Percentiles rank a stretch among this genome's conserved stretches.
Conservation (phyloP, 148 eudicot species). For the Cornus controversa region DNA sequence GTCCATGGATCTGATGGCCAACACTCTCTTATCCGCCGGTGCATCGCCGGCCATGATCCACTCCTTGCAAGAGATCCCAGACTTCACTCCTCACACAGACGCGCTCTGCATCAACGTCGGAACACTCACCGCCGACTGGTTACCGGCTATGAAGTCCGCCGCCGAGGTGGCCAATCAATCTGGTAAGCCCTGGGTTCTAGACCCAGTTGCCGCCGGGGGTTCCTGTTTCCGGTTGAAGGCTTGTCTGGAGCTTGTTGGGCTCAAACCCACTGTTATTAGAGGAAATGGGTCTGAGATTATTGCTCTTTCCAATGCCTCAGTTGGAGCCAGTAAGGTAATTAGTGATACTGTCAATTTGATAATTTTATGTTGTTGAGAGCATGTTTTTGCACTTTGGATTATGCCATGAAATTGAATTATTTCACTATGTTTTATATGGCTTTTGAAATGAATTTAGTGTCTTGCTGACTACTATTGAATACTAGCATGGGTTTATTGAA, state of each 20-base stretch:
- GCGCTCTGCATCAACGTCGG: slow-evolving; percentile 72
- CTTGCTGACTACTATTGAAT: neutral
- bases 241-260: slow-evolving; percentile 62
- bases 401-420: neutral
- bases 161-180: slow-evolving; percentile 37
- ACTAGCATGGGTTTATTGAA: too few species aligned
- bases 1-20: slow-evolving; percentile 74
- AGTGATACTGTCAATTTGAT: neutral
- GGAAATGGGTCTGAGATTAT: slow-evolving; percentile 92
- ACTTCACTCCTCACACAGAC: slow-evolving; percentile 62
- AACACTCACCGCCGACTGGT: slow-evolving; percentile 56
- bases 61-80: slow-evolving; percentile 47
- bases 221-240: slow-evolving; percentile 68
- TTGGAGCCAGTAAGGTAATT: slow-evolving; percentile 53
- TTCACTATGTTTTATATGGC: neutral
- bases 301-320: slow-evolving; percentile 58
- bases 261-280: slow-evolving; percentile 72
- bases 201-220: slow-evolving; percentile 86
- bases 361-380: too few species aligned
- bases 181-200: slow-evolving; percentile 81
- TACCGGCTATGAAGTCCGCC: slow-evolving; percentile 77
- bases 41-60: slow-evolving; percentile 81
- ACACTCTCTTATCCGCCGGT: slow-evolving; percentile 59
- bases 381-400: too few species aligned
- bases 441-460: neutral